phyloP scores from a whole-genome alignment of 805 yeast species.

The Ogataea methanolica region DNA sequence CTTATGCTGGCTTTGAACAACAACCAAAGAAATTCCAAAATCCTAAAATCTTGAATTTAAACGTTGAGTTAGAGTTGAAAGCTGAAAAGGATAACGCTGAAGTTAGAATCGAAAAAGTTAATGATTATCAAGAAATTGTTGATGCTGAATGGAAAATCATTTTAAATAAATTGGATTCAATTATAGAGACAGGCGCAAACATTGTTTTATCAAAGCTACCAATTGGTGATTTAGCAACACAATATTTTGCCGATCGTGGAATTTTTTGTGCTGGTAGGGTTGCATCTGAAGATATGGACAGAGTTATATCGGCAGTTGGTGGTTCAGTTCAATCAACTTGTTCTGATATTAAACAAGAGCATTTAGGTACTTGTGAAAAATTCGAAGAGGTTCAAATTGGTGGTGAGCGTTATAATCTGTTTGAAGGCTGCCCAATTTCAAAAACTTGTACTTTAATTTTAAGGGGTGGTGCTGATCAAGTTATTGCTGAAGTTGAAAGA shows the following conservation, averaged over 20 bases:
- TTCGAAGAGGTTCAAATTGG: conserved; percentile 97
- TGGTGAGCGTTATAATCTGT: conserved; percentile 88
- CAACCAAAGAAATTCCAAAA: conserved; percentile 82
- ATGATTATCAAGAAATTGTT: conserved; percentile 91
- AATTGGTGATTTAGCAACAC: conserved; percentile 98
- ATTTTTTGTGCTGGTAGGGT: conserved; percentile 98
- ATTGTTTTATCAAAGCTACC: conserved; percentile 92
- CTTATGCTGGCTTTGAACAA: conserved; percentile 98
- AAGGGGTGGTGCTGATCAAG: conserved; percentile 99
- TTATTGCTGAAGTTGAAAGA: conserved; percentile 96
- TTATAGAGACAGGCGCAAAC: conserved; percentile 82
- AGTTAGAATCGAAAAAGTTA: conserved; percentile 90
- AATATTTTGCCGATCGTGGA: conserved; percentile 92
- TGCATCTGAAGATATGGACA: conserved; percentile 79
- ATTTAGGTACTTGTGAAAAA: conserved; percentile 76
- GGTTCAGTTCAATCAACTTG: conserved; percentile 81
- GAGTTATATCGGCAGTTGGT: conserved; percentile 92
- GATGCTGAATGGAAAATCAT: conserved; percentile 99
- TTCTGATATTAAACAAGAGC: conserved; percentile 58
- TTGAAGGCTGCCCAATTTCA: conserved; percentile 88
- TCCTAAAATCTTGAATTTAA: conserved; percentile 80
- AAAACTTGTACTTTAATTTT: conserved; percentile 89
- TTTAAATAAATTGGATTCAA: conserved; percentile 76
- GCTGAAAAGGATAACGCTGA: conserved; percentile 99
- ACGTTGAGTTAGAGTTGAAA: conserved; percentile 92